A percentile compares a stretch with the other conserved stretches of the same genome.
Evolutionary conservation across 192 early-diverging fungal genomes (phyloP).

Genomic region (Entrophospora sp.): DNA sequence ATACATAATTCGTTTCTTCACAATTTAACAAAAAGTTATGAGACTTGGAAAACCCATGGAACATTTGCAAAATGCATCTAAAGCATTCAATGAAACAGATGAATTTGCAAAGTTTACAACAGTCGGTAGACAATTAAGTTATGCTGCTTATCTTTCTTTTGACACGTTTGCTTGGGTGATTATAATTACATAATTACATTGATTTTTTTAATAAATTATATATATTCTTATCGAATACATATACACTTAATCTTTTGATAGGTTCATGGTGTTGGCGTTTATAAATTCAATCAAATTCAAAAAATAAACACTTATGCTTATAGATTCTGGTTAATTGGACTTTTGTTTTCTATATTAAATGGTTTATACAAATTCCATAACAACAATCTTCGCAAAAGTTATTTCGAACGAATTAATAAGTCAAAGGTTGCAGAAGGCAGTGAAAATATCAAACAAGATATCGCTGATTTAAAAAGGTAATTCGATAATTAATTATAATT

Average conservation of each 20-base stretch:
- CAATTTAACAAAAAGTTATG: slow-evolving; percentile 38
- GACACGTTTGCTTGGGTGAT: slow-evolving; percentile 62
- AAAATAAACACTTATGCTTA: slow-evolving; percentile 45
- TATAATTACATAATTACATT: background rate
- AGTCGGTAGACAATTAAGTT: slow-evolving; percentile 49
- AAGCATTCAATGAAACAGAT: slow-evolving; percentile 47
- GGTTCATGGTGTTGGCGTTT: slow-evolving; percentile 50
- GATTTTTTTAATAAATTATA: background rate
- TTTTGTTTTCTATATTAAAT: slow-evolving; percentile 51
- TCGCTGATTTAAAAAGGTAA: slow-evolving; percentile 38
- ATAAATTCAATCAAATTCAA: slow-evolving; percentile 57
- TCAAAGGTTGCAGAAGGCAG: slow-evolving; percentile 21
- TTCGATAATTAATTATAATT: background rate
- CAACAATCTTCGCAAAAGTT: slow-evolving; percentile 33
- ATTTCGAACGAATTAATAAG: slow-evolving; percentile 20
- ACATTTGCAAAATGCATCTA: slow-evolving; percentile 49
- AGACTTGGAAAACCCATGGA: slow-evolving; percentile 63
- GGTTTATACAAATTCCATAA: slow-evolving; percentile 59
- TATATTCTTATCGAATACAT: background rate
- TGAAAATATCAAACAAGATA: slow-evolving; percentile 33
- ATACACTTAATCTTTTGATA: slow-evolving; percentile 20
- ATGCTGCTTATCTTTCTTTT: slow-evolving; percentile 50
- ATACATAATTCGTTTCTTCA: background rate
- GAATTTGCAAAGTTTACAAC: slow-evolving; percentile 44
- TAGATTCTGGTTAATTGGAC: slow-evolving; percentile 60